Evolutionary conservation across 225 moss, liverwort and hornwort genomes (phyloP), one percentile per base, ranked within the genome.

Genomic region (Polytrichum commune): DNA sequence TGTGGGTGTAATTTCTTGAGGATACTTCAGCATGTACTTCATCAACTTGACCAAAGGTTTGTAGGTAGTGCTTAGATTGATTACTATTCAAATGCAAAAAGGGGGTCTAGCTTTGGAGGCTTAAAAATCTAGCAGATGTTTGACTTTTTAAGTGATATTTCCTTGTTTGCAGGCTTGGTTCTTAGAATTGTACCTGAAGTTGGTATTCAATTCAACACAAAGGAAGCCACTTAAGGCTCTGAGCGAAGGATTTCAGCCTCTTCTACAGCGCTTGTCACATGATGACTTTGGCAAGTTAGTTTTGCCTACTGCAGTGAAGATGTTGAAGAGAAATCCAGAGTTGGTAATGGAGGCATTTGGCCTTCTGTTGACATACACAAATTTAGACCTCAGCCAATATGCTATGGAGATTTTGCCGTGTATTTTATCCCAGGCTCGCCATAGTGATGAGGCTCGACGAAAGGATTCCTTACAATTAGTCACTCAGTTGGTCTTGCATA

Each of bases 291-390:
- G 89, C 65, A 82, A 75, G 71, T 83, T 76, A 56, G 70, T 98
- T 77, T 82, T 91, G 72, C 95, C 98, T 28, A 87, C 80, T 66
- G 91, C 90, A 54, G 81, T 83, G 77, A 98, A 95, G 80, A 95
- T 95, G 98, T 78, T 98, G 72, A 93, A 87, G 84, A 86, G 98
- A 72, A 98, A 91, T 73, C 98, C 98, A 27, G 98, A 98, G 83
- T 81, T 95, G 74, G 85, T 95, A 67, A 90, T 95, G 98, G 95
- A 95, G 84, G 85, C 95, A 64, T 91, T 91, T 65, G 85, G 95
- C 75, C 74, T 93, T 35, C 63, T 98, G 23, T 82, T 98, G 77
- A 86, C 86, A 62, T 87, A 84, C 19, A 90, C 83, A 69, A 85
- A 80, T 29, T 80, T 95, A 79, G 98, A 98, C 68, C 90, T 95